Evolutionary conservation across 805 yeast genomes (phyloP).

Genomic region (Teunomyces panamensis): DNA sequence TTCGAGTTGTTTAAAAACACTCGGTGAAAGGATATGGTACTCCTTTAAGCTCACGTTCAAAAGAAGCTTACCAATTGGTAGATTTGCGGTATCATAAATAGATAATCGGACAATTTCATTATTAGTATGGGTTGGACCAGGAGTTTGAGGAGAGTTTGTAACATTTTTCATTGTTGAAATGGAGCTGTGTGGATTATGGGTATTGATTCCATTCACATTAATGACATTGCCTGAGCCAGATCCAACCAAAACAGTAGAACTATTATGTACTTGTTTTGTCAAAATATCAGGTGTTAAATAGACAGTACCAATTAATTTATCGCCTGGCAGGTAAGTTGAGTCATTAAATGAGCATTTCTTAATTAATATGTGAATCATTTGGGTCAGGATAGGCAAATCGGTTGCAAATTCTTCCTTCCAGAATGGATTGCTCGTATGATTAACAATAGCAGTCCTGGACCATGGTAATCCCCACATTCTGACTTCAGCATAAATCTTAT

Average conservation of each 20-base stretch:
- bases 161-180: slow-evolving; percentile 1
- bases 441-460: slow-evolving; percentile 72
- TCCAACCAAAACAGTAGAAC: slow-evolving; percentile 35
- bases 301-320: slow-evolving; percentile 51
- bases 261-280: slow-evolving; percentile 26
- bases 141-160: not conserved
- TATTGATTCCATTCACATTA: slow-evolving; percentile 15
- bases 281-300: slow-evolving; percentile 53
- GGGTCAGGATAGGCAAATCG: slow-evolving; percentile 56
- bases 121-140: not conserved
- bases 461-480: slow-evolving; percentile 70
- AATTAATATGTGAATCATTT: slow-evolving; percentile 48
- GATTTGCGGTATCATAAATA: slow-evolving; percentile 37
- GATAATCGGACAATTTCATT: slow-evolving; percentile 39
- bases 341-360: slow-evolving; percentile 29
- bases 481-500: slow-evolving; percentile 63
- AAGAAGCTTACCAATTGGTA: slow-evolving; percentile 57
- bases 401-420: slow-evolving; percentile 79
- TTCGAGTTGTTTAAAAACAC: slow-evolving; percentile 60
- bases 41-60: slow-evolving; percentile 50
- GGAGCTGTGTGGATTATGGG: slow-evolving; percentile 8
- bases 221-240: slow-evolving; percentile 20
- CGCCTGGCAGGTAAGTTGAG: slow-evolving; percentile 27
- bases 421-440: slow-evolving; percentile 53
- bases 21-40: slow-evolving; percentile 57